Percentiles rank a stretch among this genome's conserved stretches.
Conservation (phyloP, 148 eudicot species). For the Cornus florida region DNA sequence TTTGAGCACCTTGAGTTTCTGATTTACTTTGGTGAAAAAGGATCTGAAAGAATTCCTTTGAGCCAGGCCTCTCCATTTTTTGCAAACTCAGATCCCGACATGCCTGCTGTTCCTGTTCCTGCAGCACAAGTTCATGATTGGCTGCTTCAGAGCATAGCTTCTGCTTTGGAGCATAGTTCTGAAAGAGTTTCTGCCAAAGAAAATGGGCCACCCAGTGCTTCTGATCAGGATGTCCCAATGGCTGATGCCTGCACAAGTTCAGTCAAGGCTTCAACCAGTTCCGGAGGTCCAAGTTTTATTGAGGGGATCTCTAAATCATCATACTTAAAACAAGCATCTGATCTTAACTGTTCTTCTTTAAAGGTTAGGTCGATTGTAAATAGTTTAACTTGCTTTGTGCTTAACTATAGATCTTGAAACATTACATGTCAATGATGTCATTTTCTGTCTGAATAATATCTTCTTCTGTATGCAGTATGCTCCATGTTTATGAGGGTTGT, state of each 20-base stretch:
- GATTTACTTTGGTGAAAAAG: slow-evolving; percentile 80
- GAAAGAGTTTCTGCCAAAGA: slow-evolving; percentile 81
- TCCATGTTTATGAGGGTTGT: too few relatives aligned
- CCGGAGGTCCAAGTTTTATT: slow-evolving; percentile 73
- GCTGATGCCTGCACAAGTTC: slow-evolving; percentile 71
- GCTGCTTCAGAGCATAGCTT: slow-evolving; percentile 75
- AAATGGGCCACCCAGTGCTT: slow-evolving; percentile 60
- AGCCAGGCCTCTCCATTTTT: slow-evolving; percentile 89
- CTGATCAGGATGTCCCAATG: slow-evolving; percentile 89
- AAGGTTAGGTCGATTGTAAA: slow-evolving; percentile 44
- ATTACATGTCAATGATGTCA: not conserved
- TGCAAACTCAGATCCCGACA: slow-evolving; percentile 96
- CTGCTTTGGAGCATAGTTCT: slow-evolving; percentile 71
- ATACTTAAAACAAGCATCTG: slow-evolving; percentile 76
- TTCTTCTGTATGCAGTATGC: too few relatives aligned
- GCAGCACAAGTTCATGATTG: slow-evolving; percentile 86
- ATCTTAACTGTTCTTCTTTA: slow-evolving; percentile 73
- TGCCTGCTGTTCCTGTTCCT: slow-evolving; percentile 97
- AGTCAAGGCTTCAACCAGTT: slow-evolving; percentile 56
- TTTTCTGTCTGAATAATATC: too few relatives aligned
- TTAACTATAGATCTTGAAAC: not conserved
- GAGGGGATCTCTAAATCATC: slow-evolving; percentile 93
- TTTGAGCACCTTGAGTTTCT: slow-evolving; percentile 86
- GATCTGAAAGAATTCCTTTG: slow-evolving; percentile 69
- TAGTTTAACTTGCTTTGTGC: not conserved